Conservation (phyloP, 2,329 filamentous ascomycete species). For the Akanthomyces dipterigenus region DNA sequence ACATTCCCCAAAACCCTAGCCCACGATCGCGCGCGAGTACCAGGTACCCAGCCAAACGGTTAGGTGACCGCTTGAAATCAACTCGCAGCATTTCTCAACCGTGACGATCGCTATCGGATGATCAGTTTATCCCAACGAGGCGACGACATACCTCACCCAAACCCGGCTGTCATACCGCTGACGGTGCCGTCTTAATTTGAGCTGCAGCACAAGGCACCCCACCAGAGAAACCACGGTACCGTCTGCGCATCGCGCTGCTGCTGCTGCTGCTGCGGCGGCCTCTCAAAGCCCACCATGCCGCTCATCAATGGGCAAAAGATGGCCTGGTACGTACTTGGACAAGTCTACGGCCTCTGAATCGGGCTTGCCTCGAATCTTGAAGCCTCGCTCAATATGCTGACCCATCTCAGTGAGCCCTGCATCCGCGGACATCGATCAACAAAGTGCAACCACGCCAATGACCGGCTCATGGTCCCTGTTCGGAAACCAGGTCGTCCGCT, state of each 20-base stretch:
- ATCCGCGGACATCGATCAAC: constrained; percentile 71
- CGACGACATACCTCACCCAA: not conserved
- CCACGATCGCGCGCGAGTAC: not conserved
- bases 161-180: not conserved
- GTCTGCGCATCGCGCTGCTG: not conserved
- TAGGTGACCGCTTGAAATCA: not conserved
- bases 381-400: not conserved
- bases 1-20: not conserved
- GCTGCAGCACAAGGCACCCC: not conserved
- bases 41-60: not conserved
- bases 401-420: constrained; percentile 55
- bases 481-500: constrained; percentile 65
- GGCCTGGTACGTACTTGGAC: constrained; percentile 54
- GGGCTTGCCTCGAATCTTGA: not conserved
- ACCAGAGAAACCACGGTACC: not conserved
- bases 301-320: constrained; percentile 65
- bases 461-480: constrained; percentile 63
- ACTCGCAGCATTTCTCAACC: not conserved
- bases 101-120: not conserved
- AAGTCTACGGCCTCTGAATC: not conserved
- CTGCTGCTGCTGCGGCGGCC: not conserved
- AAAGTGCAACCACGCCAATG: constrained; percentile 62
- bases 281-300: constrained; percentile 45
- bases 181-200: not conserved
- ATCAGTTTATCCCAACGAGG: not conserved